These are phyloP conservation scores for Monilinia vaccinii-corymbosi DNA, from an alignment of 2,329 filamentous ascomycete species.

Conservation along the genomic window DNA sequence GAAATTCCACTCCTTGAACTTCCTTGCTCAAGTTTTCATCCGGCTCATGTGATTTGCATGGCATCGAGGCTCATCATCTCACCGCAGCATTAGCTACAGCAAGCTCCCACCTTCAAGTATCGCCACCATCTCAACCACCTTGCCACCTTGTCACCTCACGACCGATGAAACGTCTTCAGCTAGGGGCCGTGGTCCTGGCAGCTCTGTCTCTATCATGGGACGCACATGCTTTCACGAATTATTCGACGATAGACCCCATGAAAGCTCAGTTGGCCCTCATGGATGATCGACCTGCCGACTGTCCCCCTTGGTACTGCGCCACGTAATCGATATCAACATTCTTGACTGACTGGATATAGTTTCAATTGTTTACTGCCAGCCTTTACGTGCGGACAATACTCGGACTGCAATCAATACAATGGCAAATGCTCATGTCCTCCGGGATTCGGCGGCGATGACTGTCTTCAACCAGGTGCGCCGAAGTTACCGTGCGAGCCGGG, in stretches of 20 bases:
- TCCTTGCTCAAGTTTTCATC: neutral
- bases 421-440: constrained; percentile 89
- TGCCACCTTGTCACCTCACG: too few relatives aligned
- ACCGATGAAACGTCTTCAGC: constrained; percentile 21
- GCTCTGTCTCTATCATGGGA: constrained; percentile 35
- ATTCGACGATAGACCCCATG: constrained; percentile 51
- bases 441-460: constrained; percentile 92
- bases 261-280: constrained; percentile 61
- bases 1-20: neutral
- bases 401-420: constrained; percentile 78
- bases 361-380: constrained; percentile 97
- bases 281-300: constrained; percentile 65
- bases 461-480: constrained; percentile 62
- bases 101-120: constrained; percentile 13
- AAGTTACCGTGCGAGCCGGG: neutral
- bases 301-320: constrained; percentile 61
- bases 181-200: constrained; percentile 21
- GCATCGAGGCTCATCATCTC: constrained; percentile 5
- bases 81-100: constrained; percentile 7
- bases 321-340: neutral
- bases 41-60: neutral
- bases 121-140: constrained; percentile 1
- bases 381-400: constrained; percentile 85
- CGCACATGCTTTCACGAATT: constrained; percentile 41
- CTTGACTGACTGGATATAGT: constrained; percentile 37